These are phyloP conservation scores for Schoenoplectus triqueter DNA, from an alignment of 202 grass and related monocot genomes.

Conservation along the genomic window DNA sequence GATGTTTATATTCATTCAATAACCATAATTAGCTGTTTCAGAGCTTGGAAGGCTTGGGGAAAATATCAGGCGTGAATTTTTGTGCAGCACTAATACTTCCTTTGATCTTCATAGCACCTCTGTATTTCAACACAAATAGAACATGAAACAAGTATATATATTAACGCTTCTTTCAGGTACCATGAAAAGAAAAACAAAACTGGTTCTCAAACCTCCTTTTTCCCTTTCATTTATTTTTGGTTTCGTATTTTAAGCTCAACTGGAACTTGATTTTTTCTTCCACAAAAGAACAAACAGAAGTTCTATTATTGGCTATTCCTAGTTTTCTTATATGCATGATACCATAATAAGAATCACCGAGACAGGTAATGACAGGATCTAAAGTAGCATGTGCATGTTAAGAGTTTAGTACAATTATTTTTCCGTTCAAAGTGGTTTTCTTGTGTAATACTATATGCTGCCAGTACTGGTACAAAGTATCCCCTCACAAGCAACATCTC, in stretches of 20 bases:
- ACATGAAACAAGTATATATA: neutral
- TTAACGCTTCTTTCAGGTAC: neutral
- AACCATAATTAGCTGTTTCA: slow-evolving; percentile 43
- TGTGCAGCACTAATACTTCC: slow-evolving; percentile 77
- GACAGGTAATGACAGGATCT: neutral
- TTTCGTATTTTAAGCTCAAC: neutral
- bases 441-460: neutral
- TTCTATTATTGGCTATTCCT: neutral
- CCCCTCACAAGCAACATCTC: neutral
- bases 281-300: neutral
- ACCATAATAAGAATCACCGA: neutral
- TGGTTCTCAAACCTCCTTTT: neutral
- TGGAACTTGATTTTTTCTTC: neutral
- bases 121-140: slow-evolving; percentile 39
- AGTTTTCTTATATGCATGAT: neutral
- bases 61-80: slow-evolving; percentile 96
- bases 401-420: neutral
- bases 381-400: neutral
- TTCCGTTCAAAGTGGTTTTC: neutral
- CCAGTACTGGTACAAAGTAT: neutral
- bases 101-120: slow-evolving; percentile 88
- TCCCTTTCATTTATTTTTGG: neutral
- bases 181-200: neutral
- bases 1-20: slow-evolving; percentile 14
- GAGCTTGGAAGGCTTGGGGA: slow-evolving; percentile 85